These are phyloP conservation scores for Claviceps purpurea DNA, from an alignment of 2,329 filamentous ascomycete species.

Conservation along the genomic window DNA sequence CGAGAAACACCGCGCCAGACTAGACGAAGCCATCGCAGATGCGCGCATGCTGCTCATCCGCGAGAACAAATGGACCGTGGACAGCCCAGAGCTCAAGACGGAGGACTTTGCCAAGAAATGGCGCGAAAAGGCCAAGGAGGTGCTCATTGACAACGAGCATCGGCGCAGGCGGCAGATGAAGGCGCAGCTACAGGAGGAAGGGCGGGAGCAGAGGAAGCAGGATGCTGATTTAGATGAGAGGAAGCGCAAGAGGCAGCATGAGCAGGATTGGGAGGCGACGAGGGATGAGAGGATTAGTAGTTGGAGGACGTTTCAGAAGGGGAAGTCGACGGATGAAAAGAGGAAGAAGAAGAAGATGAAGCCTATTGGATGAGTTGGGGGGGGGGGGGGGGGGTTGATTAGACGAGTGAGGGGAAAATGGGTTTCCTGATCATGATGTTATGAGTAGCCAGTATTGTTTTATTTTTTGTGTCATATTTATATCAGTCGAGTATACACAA, in stretches of 20 bases:
- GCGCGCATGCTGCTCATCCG: conserved; percentile 90
- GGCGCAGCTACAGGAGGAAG: conserved; percentile 93
- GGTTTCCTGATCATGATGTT: neutral
- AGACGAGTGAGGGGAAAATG: neutral
- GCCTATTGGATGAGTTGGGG: conserved; percentile 36
- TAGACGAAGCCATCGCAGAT: conserved; percentile 93
- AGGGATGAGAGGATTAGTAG: conserved; percentile 83
- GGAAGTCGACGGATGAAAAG: conserved; percentile 36
- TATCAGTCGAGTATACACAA: neutral
- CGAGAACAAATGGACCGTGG: conserved; percentile 83
- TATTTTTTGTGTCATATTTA: neutral
- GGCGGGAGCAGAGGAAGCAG: conserved; percentile 69
- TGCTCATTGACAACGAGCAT: conserved; percentile 87
- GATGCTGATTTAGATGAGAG: conserved; percentile 73
- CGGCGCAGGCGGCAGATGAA: conserved; percentile 73
- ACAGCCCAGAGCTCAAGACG: conserved; percentile 76
- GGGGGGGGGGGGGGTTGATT: no score
- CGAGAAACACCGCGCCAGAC: conserved; percentile 73
- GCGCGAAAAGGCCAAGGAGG: conserved; percentile 79
- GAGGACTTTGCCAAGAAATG: conserved; percentile 73
- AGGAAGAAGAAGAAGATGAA: conserved; percentile 61
- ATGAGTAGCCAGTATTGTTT: neutral
- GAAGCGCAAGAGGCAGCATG: conserved; percentile 80
- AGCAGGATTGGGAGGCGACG: conserved; percentile 90
- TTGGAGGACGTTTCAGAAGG: conserved; percentile 87